Conservation (phyloP, 176 grass and related monocot species). For the Avena eriantha region DNA sequence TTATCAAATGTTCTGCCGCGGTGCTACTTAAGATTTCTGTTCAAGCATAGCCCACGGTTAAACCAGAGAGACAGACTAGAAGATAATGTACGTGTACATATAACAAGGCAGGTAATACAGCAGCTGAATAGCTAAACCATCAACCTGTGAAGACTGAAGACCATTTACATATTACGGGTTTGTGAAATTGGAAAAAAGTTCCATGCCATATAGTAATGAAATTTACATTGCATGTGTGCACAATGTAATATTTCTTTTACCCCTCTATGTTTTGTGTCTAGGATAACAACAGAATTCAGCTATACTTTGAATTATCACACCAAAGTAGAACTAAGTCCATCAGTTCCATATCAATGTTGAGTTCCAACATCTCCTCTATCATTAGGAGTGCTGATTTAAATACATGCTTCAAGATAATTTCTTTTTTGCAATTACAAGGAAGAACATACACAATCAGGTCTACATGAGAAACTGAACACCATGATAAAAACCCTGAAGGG, state of each 20-base stretch:
- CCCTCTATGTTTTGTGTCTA: background rate
- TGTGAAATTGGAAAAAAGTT: slow-evolving; percentile 17
- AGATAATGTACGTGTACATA: slow-evolving; percentile 10
- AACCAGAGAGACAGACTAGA: background rate
- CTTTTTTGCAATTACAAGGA: background rate
- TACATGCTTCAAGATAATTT: background rate
- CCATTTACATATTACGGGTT: background rate
- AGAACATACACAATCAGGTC: background rate
- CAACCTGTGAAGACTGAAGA: slow-evolving; percentile 1
- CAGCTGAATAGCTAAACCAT: slow-evolving; percentile 28
- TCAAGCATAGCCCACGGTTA: slow-evolving; percentile 21
- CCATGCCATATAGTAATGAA: background rate
- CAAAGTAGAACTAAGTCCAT: slow-evolving; percentile 33
- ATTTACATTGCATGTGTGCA: background rate
- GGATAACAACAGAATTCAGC: background rate
- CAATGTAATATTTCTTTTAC: slow-evolving; percentile 9
- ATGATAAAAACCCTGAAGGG: background rate
- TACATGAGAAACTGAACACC: background rate
- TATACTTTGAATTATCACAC: background rate
- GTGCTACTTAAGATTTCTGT: slow-evolving; percentile 16
- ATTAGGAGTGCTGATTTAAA: slow-evolving; percentile 4
- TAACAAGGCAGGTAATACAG: slow-evolving; percentile 27
- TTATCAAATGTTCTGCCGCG: background rate
- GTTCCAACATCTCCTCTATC: slow-evolving; percentile 25
- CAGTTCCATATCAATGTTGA: background rate